Evolutionary conservation across 495 filamentous ascomycete genomes (phyloP).

Genomic region (Neurospora tetraspora): DNA sequence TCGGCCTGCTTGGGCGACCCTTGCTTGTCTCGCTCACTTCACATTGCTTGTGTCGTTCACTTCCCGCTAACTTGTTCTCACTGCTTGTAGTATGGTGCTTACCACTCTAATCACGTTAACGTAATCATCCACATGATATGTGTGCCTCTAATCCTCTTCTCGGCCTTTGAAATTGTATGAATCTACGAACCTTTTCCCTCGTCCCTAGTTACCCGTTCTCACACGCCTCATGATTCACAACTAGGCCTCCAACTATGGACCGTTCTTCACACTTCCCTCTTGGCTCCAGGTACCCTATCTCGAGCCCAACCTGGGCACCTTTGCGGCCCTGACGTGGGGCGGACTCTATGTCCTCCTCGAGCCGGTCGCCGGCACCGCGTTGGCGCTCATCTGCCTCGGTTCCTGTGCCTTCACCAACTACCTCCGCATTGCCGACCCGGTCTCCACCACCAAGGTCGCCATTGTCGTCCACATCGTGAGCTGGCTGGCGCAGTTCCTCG

Average conservation of each 20-base stretch:
- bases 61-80: constrained; percentile 7
- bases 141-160: constrained; percentile 76
- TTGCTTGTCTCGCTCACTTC: neutral
- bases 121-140: constrained; percentile 83
- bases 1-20: neutral
- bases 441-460: constrained; percentile 59
- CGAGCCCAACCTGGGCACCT: constrained; percentile 69
- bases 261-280: constrained; percentile 59
- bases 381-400: constrained; percentile 63
- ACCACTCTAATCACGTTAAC: constrained; percentile 87
- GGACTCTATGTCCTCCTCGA: constrained; percentile 85
- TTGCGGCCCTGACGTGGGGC: constrained; percentile 58
- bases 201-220: neutral
- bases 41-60: neutral
- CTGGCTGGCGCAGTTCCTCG: constrained; percentile 85
- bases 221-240: constrained; percentile 2
- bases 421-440: constrained; percentile 55
- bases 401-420: constrained; percentile 67
- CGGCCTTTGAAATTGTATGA: constrained; percentile 66
- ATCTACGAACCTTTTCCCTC: neutral
- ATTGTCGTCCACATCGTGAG: constrained; percentile 55
- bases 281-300: constrained; percentile 64
- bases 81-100: constrained; percentile 71
- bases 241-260: constrained; percentile 67
- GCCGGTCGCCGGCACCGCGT: constrained; percentile 70